Evolutionary conservation across 805 yeast genomes (phyloP).

Genomic region (Metschnikowia colocasiae): DNA sequence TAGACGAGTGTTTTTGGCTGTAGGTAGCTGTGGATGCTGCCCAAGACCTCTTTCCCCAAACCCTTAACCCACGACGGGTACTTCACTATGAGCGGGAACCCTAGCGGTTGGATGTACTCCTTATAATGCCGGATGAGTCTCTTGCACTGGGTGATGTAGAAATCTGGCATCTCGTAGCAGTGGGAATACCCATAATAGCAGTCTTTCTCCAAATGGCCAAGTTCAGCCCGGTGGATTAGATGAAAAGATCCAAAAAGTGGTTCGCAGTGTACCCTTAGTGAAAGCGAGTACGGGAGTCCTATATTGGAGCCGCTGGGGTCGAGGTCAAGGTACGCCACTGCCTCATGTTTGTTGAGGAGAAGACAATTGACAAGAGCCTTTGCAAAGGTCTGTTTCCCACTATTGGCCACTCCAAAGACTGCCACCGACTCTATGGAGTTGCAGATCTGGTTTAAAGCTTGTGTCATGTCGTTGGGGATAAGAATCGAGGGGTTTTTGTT

Average conservation of each 20-base stretch:
- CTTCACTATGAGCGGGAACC: conserved; percentile 55
- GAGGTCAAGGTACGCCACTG: conserved; percentile 58
- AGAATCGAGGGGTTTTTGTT: conserved; percentile 4
- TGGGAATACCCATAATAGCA: conserved; percentile 60
- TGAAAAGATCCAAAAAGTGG: conserved; percentile 29
- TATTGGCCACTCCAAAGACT: conserved; percentile 63
- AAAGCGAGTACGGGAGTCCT: conserved; percentile 66
- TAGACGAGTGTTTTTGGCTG: conserved; percentile 58
- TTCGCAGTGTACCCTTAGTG: conserved; percentile 40
- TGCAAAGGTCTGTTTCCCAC: conserved; percentile 77
- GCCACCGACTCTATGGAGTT: conserved; percentile 28
- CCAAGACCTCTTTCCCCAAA: conserved; percentile 67
- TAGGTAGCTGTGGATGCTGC: conserved; percentile 39
- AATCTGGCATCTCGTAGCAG: conserved; percentile 62
- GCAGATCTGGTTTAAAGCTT: conserved; percentile 5
- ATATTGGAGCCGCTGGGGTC: conserved; percentile 91
- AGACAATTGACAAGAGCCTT: conserved; percentile 51
- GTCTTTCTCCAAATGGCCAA: conserved; percentile 14
- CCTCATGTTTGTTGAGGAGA: conserved; percentile 23
- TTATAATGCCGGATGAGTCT: conserved; percentile 36
- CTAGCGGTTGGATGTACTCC: conserved; percentile 18
- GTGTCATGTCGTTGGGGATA: conserved; percentile 7
- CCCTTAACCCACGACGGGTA: conserved; percentile 94
- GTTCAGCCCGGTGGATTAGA: conserved; percentile 15
- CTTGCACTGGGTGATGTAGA: conserved; percentile 45